These are phyloP conservation scores for Nicotiana benthamiana DNA, from an alignment of 257 asterid species.

Conservation along the genomic window DNA sequence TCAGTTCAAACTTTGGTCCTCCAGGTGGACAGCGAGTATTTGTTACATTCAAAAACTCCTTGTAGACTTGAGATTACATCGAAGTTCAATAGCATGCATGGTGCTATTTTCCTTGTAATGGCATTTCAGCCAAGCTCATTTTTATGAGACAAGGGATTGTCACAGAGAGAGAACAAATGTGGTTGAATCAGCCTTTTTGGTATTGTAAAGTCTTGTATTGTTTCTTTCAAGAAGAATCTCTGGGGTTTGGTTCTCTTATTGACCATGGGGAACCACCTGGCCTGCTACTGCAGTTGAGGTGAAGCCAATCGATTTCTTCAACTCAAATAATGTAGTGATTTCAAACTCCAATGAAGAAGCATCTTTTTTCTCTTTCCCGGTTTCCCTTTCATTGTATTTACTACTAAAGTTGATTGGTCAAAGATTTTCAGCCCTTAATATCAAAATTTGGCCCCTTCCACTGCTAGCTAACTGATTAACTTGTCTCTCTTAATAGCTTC, in stretches of 20 bases:
- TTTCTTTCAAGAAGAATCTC: neutral
- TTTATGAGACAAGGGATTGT: neutral
- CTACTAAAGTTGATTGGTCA: neutral
- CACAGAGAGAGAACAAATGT: neutral
- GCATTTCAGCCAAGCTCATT: slow-evolving; percentile 2
- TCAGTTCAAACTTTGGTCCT: neutral
- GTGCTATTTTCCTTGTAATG: neutral
- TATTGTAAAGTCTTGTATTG: neutral
- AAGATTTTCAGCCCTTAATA: slow-evolving; percentile 1
- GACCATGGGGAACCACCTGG: neutral
- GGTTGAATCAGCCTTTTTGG: neutral
- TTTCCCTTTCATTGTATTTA: neutral
- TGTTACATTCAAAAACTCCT: neutral
- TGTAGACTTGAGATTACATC: neutral
- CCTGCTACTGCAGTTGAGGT: neutral
- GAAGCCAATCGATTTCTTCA: slow-evolving; percentile 1
- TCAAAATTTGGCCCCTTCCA: neutral
- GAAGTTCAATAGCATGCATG: neutral
- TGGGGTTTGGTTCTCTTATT: slow-evolving; percentile 1
- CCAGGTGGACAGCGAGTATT: neutral
- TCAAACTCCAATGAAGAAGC: neutral
- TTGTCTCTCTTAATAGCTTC: slow-evolving; percentile 2
- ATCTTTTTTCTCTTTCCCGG: neutral
- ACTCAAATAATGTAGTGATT: neutral
- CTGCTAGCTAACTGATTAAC: neutral